Percentiles rank a stretch among this genome's conserved stretches.
Conservation (phyloP, 352 stramenopile species). For the Sclerospora graminicola region DNA sequence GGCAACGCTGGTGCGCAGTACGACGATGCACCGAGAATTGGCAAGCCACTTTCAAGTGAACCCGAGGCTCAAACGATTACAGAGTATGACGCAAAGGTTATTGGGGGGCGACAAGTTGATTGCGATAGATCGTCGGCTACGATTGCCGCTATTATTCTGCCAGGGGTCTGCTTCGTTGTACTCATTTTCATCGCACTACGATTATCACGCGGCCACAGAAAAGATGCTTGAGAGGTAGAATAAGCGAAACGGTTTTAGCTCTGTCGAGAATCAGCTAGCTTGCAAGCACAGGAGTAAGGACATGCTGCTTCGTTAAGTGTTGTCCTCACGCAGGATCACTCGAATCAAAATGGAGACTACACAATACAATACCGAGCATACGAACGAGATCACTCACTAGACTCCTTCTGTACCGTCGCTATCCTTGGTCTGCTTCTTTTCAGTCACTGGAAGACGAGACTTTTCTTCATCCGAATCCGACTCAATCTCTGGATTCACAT, state of each 20-base stretch:
- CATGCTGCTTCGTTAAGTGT: too few relatives aligned
- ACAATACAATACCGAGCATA: constrained; percentile 14
- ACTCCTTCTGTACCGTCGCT: constrained; percentile 40
- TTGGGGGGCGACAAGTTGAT: constrained; percentile 20
- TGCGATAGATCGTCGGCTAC: constrained; percentile 8
- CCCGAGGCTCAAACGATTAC: constrained; percentile 23
- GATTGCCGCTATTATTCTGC: constrained; percentile 35
- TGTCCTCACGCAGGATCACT: not conserved
- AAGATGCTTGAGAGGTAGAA: constrained; percentile 33
- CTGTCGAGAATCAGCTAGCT: too few relatives aligned
- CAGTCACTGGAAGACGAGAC: constrained; percentile 21
- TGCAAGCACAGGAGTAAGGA: too few relatives aligned
- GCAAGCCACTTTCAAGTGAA: constrained; percentile 26
- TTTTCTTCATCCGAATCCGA: constrained; percentile 62
- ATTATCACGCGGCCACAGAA: constrained; percentile 66
- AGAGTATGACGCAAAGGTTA: constrained; percentile 29
- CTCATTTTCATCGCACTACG: constrained; percentile 40
- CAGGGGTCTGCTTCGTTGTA: constrained; percentile 37
- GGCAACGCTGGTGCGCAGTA: constrained; percentile 20
- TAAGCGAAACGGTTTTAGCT: not conserved
- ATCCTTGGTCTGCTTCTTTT: constrained; percentile 28
- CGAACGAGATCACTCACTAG: constrained; percentile 9
- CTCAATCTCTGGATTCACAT: constrained; percentile 44
- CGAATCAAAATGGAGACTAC: constrained; percentile 3
- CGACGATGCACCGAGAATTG: constrained; percentile 55